Conservation (phyloP, 305 asterid genomes). For the Fraxinus dipetala region DNA sequence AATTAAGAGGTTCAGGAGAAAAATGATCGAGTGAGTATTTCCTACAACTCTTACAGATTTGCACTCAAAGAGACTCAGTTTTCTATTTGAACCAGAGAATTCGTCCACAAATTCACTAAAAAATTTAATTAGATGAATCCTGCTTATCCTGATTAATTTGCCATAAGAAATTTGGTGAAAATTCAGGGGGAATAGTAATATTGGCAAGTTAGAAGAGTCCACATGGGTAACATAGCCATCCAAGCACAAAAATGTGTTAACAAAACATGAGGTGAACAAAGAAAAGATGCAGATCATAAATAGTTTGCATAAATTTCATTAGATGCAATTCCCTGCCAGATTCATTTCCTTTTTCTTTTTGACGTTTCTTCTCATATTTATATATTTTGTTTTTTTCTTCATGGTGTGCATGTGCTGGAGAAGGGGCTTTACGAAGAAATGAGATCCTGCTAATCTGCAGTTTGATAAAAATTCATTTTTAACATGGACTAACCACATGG, state of each 20-base stretch:
- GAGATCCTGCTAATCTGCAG: not conserved
- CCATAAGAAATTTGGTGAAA: not conserved
- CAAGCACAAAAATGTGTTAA: constrained; percentile 8
- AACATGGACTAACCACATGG: not conserved
- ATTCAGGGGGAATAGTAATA: not conserved
- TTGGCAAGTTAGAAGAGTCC: constrained; percentile 8
- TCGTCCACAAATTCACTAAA: not conserved
- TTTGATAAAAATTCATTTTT: not conserved
- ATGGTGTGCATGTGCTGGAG: not conserved
- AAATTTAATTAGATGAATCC: not conserved
- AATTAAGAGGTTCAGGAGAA: not conserved
- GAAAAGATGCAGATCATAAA: constrained; percentile 11
- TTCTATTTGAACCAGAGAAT: not conserved
- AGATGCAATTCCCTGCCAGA: constrained; percentile 4
- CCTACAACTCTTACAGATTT: not conserved
- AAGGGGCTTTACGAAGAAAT: not conserved
- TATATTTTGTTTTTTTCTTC: not conserved
- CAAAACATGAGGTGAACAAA: not conserved
- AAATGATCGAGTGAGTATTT: not conserved
- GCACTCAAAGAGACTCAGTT: not conserved
- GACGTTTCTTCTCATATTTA: not conserved
- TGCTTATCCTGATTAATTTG: constrained; percentile 6
- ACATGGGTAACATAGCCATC: not conserved
- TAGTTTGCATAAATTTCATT: constrained; percentile 6
- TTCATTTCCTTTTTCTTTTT: constrained; percentile 11